A percentile compares a stretch with the other conserved stretches of the same genome.
Evolutionary conservation across 2,329 filamentous ascomycete genomes (phyloP).

Genomic region (Clonostachys sp.): DNA sequence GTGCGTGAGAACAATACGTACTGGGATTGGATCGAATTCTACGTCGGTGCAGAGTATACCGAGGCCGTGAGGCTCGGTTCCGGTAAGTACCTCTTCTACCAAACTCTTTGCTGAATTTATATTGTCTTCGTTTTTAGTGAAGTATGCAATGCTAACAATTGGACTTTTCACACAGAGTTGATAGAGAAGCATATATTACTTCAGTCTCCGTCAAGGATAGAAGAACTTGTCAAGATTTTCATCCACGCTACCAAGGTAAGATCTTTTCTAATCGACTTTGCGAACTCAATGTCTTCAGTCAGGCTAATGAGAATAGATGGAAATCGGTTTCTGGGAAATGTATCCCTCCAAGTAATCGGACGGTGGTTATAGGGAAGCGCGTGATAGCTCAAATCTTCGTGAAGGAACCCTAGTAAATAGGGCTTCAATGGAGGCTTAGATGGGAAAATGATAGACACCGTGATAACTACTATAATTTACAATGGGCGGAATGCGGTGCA

Average conservation of each 20-base stretch:
- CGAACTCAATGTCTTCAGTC: not conserved
- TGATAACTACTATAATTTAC: no score
- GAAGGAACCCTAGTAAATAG: no score
- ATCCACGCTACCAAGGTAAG: constrained; percentile 78
- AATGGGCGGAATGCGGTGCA: no score
- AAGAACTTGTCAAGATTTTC: constrained; percentile 81
- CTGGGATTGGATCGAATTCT: constrained; percentile 90
- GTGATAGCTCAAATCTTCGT: no score
- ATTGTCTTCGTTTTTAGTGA: not conserved
- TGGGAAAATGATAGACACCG: no score
- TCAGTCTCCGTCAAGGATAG: constrained; percentile 70
- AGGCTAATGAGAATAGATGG: constrained; percentile 30
- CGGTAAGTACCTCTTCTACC: constrained; percentile 40
- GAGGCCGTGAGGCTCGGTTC: constrained; percentile 67
- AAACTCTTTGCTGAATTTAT: not conserved
- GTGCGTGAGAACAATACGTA: constrained; percentile 65
- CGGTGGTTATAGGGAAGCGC: no score
- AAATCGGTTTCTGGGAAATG: constrained; percentile 53
- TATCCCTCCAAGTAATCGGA: constrained; percentile 27
- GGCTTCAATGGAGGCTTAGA: no score
- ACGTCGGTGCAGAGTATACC: constrained; percentile 74
- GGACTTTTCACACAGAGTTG: constrained; percentile 42
- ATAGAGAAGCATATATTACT: constrained; percentile 71
- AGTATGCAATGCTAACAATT: not conserved
- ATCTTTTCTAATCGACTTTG: not conserved